Evolutionary conservation across 495 filamentous ascomycete species (phyloP), one percentile per base, ranked within the genome.

Genomic region (Hypoxylon fragiforme): DNA sequence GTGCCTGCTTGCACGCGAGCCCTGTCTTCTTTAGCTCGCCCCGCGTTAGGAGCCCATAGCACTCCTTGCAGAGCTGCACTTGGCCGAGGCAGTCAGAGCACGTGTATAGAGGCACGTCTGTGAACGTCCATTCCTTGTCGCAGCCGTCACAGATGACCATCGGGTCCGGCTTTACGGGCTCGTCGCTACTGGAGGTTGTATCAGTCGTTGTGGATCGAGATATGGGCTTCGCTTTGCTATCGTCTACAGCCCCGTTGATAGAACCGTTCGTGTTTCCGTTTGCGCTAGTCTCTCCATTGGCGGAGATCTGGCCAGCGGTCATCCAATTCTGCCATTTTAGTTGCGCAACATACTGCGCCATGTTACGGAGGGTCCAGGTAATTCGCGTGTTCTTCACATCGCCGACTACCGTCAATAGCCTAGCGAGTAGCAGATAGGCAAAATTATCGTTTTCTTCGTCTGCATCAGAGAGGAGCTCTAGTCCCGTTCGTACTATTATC

Each of bases 391-490:
- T 66, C 9, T 51, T 35, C 5, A 49, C 53, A 14, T 72, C 70
- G 11, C 61, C 60, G 14, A 72, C 21, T 0, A 58, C 62, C 1
- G 63, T 48, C 15, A 72, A 63, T 3, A 69, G 52, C 12, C 57
- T 51, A 0, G 64, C 49, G 0, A 77, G 50, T 0, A 68, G 40
- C 49, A 57, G 55, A 30, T 69, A 74, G 1, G 69, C 75, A 8
- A 61, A 57, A 45, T 66, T 70, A 44, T 77, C 75, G 32, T 77
- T 77, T 12, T 70, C 60, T 7, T 64, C 61, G 42, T 77, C 75
- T 3, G 70, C 69, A 20, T 77, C 75, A 0, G 70, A 73, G 1
- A 77, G 66, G 18, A 77, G 64, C 40, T 77, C 70, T 2, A 77
- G 37, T 9, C 59, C 62, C 8, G 64, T 26, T 20, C 72, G 72